Evolutionary conservation across 805 yeast genomes (phyloP), one percentile per base, ranked within the genome.

Genomic region (Phaffomyces antillensis): DNA sequence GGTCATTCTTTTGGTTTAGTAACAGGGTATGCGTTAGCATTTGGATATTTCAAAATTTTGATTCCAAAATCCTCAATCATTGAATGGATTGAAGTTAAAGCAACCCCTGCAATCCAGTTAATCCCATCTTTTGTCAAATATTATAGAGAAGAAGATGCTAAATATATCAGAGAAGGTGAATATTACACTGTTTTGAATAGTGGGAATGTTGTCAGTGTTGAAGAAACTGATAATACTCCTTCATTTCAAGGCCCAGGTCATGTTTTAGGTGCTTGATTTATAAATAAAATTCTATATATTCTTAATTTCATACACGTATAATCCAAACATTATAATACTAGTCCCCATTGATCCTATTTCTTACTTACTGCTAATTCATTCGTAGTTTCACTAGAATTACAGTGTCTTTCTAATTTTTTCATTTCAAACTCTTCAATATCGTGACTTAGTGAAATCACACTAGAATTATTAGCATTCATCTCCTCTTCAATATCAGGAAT

Each of bases 1-100:
- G 93, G 95, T 30, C 95, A 87, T 60, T 66, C 78, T 45, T 72
- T 83, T 35, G 91, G 86, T 5, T 64, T 85, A 36, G 48, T 72
- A 4, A 70, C 81, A 12, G 96, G 96, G 10, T 83, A 74, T 60
- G 71, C 76, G 7, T 68, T 83, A 55, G 81, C 74, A 4, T 63
- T 65, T 50, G 87, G 81, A 13, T 71, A 75, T 52, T 66, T 87
- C 45, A 70, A 71, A 32, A 64, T 71, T 40, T 63, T 87, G 47
- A 71, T 72, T 37, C 95, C 93, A 13, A 86, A 89, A 8, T 73
- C 83, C 37, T 70, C 76, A 52, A 58, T 78, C 3, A 74, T 86
- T 10, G 74, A 77, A 48, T 78, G 70, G 63, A 82, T 86, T 43
- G 96, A 88, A 64, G 44, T 53, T 13, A 75, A 75, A 51, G 58